Base-by-base conservation (phyloP, 2,329 filamentous ascomycete species). In the Aureobasidium sp. region DNA sequence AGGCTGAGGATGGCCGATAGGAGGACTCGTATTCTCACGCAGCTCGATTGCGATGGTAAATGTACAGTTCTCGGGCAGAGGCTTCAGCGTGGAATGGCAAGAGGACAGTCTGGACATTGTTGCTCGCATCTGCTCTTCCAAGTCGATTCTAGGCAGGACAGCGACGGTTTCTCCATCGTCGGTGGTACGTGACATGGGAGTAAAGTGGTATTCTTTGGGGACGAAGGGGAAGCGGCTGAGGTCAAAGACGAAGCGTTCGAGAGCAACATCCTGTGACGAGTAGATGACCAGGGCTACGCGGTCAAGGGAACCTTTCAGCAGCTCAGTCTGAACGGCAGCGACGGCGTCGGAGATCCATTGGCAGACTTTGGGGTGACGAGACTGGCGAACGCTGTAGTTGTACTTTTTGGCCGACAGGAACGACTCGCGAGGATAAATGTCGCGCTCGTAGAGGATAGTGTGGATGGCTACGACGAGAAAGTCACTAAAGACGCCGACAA, bases 401-500 rank as follows among this genome's bases (percentile, higher is more conserved):
- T 92, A 92, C 69, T 90, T 91, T 66, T 88, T 84, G 42, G 87
- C 84, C 45, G 87, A 85, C 63, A 93, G 83, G 76, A 96, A 97
- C 39, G 90, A 90, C 31, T 84, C 76, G 53, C 78, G 75, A 0
- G 92, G 91, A 74, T 97, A 97, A 70, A 96, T 84, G 64, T 76
- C 75, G 68, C 92, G 89, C 70, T 94, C 86, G 78, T 87, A 93
- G 67, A 96, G 84, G 69, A 97, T 87, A 63, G 90, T 90, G 79
- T 97, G 92, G 66, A 93, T 84, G 68, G 89, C 84, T 65, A 93
- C 85, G 64, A 87, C 89, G 62, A 96, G 83, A 77, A 96, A 96
- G 70, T 87, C 84, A 65, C 83, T 84, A 76, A 96, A 92, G 57
- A 86, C 84, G 62, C 80, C 76, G 66, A 92, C 82, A 67, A 92